Percentiles rank a stretch among this genome's conserved stretches.
phyloP scores from a whole-genome alignment of 1,284 basidiomycete species.

The Irpex sp. region DNA sequence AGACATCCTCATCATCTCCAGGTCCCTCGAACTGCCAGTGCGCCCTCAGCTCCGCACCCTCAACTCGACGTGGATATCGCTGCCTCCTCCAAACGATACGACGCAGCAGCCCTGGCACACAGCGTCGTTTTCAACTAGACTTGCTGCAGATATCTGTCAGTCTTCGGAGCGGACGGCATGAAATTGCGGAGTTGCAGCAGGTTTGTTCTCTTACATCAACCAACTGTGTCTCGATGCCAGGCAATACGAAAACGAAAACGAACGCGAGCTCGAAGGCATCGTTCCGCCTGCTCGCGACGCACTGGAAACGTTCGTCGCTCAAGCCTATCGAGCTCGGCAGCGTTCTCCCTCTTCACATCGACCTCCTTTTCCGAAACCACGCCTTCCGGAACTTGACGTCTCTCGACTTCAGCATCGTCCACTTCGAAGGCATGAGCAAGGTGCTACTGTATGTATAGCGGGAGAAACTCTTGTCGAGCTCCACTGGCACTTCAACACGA shows the following conservation, averaged over 20 bases:
- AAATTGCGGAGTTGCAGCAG: too few species aligned
- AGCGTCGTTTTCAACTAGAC: background rate
- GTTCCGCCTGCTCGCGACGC: too few species aligned
- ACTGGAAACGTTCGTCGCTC: too few species aligned
- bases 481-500: background rate
- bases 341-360: background rate
- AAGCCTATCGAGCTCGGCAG: too few species aligned
- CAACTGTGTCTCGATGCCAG: too few species aligned
- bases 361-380: background rate
- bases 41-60: background rate
- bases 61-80: background rate
- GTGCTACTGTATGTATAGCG: too few species aligned
- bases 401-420: background rate
- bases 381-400: background rate
- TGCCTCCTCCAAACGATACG: background rate
- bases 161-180: too few species aligned
- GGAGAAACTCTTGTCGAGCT: background rate
- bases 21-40: background rate
- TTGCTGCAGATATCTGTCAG: background rate
- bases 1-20: background rate
- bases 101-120: too few species aligned
- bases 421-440: background rate
- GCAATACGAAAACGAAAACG: too few species aligned
- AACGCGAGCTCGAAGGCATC: too few species aligned
- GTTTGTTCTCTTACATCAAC: too few species aligned